Percentiles rank a stretch among this genome's conserved stretches.
phyloP scores from a whole-genome alignment of 2,329 filamentous ascomycete species.

The Pezicula carpinea region DNA sequence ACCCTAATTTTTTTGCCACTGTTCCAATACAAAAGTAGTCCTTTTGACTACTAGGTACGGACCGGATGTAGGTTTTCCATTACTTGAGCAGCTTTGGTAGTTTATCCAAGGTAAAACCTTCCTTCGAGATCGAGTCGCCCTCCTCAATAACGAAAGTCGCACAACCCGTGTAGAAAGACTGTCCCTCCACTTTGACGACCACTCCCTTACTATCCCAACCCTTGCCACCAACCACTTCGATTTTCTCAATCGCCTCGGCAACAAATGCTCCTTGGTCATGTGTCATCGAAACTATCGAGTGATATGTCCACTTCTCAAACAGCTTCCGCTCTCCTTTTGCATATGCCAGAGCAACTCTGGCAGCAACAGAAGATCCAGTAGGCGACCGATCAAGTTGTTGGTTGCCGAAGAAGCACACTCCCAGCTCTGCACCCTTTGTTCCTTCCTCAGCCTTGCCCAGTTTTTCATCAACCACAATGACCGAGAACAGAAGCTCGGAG shows the following conservation, averaged over 20 bases:
- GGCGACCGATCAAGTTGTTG: constrained; percentile 3
- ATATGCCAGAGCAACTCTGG: constrained; percentile 2
- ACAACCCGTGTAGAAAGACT: neutral
- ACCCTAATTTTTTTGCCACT: no score
- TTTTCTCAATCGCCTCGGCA: neutral
- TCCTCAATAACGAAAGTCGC: neutral
- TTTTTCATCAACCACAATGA: neutral
- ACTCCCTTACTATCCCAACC: neutral
- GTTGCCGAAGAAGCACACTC: neutral
- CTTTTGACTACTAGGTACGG: no score
- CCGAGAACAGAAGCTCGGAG: neutral
- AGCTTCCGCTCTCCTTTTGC: neutral
- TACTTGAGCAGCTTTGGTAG: neutral
- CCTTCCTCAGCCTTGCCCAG: neutral
- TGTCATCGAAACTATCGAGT: constrained; percentile 3
- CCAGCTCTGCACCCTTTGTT: constrained; percentile 1
- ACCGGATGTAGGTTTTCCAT: no score
- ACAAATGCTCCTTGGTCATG: neutral
- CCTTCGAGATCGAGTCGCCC: neutral
- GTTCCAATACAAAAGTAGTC: no score
- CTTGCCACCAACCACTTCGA: neutral
- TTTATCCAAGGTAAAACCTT: neutral
- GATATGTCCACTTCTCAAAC: neutral
- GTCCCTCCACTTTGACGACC: neutral
- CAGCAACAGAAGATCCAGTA: constrained; percentile 1